Evolutionary conservation across 169 alveolate genomes (phyloP).

Genomic region (Haemoproteus tartakovskyi): DNA sequence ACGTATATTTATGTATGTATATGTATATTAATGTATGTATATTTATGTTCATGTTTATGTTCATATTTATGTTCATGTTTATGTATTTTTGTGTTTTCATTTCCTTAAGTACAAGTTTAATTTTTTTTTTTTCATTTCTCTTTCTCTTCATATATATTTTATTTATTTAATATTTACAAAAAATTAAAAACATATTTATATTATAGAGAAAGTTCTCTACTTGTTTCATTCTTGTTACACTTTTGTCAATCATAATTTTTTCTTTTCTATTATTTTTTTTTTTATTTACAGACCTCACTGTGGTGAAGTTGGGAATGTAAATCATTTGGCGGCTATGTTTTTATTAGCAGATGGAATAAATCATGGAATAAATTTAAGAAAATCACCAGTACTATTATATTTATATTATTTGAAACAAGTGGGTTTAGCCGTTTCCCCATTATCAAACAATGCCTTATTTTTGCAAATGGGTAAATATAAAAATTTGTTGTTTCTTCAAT

Average conservation of each 20-base stretch:
- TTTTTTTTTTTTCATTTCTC: no score
- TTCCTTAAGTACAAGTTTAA: no score
- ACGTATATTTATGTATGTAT: no score
- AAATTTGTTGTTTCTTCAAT: no score
- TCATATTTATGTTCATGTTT: no score
- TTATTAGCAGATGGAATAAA: conserved; percentile 86
- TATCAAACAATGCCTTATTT: conserved; percentile 88
- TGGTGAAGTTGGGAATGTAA: conserved; percentile 90
- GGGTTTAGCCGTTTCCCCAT: conserved; percentile 92
- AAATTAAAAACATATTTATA: no score
- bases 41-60: no score
- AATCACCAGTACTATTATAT: conserved; percentile 85
- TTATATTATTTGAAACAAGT: conserved; percentile 87
- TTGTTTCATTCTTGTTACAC: neutral
- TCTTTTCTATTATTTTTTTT: neutral
- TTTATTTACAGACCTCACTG: conserved; percentile 87
- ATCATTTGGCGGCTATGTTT: conserved; percentile 86
- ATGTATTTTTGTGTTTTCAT: no score
- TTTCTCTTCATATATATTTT: no score
- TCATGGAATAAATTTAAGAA: conserved; percentile 86
- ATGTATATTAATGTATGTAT: no score
- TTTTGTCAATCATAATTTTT: neutral
- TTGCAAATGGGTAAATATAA: conserved; percentile 55
- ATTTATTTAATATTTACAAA: no score
- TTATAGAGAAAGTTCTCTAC: neutral